Percentiles rank a stretch among this genome's conserved stretches.
phyloP scores from a whole-genome alignment of 352 stramenopile genomes.

The Pythium biforme region DNA sequence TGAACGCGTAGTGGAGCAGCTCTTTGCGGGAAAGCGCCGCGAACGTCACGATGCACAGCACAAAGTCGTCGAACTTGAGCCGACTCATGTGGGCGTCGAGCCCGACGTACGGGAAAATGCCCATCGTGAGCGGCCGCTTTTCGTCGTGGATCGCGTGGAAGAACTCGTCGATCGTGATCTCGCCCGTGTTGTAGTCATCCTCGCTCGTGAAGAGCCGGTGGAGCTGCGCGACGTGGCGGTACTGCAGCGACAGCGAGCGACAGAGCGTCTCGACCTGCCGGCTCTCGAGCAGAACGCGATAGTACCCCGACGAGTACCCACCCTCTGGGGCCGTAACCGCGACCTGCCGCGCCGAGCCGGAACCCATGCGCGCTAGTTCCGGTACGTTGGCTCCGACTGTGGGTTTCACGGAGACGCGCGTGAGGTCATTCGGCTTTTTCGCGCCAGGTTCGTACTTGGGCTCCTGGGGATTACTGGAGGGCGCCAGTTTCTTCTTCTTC shows the following conservation, averaged over 20 bases:
- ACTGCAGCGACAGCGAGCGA: constrained; percentile 42
- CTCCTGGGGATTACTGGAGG: neutral
- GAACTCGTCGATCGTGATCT: constrained; percentile 66
- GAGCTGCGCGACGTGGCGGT: constrained; percentile 39
- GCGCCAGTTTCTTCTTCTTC: constrained; percentile 21
- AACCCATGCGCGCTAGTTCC: constrained; percentile 1
- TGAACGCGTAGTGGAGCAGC: constrained; percentile 65
- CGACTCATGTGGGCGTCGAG: constrained; percentile 29
- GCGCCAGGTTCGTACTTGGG: neutral
- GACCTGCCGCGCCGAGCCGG: neutral
- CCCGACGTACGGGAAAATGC: constrained; percentile 49
- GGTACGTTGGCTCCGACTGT: neutral
- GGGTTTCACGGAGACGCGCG: constrained; percentile 7
- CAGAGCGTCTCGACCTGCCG: constrained; percentile 51
- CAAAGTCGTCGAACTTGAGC: constrained; percentile 64
- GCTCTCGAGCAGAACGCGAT: constrained; percentile 49
- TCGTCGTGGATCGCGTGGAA: constrained; percentile 53
- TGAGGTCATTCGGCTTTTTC: neutral
- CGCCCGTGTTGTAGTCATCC: constrained; percentile 41
- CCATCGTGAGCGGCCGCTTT: constrained; percentile 50
- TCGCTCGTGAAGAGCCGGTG: constrained; percentile 39
- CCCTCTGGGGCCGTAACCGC: constrained; percentile 11
- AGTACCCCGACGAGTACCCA: constrained; percentile 42
- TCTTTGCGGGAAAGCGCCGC: constrained; percentile 48
- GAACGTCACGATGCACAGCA: constrained; percentile 53